A percentile compares a stretch with the other conserved stretches of the same genome.
phyloP scores from a whole-genome alignment of 441 rosid species.

The Syzygium syzygioides region DNA sequence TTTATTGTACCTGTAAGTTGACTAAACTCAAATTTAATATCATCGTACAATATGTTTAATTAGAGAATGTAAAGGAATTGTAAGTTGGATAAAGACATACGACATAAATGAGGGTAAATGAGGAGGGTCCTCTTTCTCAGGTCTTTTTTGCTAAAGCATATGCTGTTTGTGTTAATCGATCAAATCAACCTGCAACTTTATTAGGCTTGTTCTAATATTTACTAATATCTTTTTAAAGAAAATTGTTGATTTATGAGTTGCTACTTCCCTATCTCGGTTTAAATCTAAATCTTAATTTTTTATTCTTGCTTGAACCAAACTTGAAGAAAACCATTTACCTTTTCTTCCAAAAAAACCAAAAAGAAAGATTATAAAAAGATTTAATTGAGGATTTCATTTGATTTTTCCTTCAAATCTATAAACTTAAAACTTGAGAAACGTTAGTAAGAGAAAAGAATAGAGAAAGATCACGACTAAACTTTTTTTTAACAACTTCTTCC shows the following conservation, averaged over 20 bases:
- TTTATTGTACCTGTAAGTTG: background rate
- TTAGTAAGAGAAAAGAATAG: background rate
- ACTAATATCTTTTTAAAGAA: background rate
- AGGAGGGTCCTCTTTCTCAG: background rate
- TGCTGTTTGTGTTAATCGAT: background rate
- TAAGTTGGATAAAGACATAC: background rate
- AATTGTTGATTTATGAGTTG: background rate
- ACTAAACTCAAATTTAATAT: background rate
- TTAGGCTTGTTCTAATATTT: background rate
- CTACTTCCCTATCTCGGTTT: background rate
- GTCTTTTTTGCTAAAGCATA: constrained; percentile 1
- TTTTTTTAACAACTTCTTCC: background rate
- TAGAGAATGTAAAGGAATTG: background rate
- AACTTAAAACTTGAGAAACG: background rate
- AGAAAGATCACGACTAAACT: background rate
- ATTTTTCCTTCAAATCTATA: background rate
- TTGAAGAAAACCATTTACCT: background rate
- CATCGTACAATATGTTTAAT: background rate
- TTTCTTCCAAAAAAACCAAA: background rate
- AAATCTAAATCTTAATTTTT: background rate
- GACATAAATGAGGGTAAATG: no score
- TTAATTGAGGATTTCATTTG: background rate
- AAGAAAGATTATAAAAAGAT: background rate
- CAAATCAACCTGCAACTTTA: background rate
- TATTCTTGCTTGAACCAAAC: background rate